Conservation (phyloP, 768 basidiomycete species). For the Suillus sp. region DNA sequence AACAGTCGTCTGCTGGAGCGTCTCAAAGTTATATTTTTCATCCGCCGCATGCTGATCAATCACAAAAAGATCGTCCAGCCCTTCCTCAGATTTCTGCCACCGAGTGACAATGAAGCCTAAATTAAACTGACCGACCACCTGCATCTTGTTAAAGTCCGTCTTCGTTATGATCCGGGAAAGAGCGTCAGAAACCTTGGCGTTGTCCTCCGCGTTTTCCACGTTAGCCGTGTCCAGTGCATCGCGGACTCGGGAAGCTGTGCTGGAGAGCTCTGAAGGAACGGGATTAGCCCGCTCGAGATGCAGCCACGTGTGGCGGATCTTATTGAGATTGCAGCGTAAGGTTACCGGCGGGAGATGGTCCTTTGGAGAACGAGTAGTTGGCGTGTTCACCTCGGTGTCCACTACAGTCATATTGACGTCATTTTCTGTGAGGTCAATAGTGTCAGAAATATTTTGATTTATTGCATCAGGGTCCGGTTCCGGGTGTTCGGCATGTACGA, state of each 20-base stretch:
- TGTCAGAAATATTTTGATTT: conserved; percentile 2
- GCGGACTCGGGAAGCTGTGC: conserved; percentile 15
- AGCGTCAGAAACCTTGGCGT: conserved; percentile 58
- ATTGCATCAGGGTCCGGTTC: background rate
- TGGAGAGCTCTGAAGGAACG: background rate
- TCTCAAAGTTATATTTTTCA: conserved; percentile 99
- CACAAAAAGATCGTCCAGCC: conserved; percentile 90
- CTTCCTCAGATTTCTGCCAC: conserved; percentile 40
- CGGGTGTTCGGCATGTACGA: background rate
- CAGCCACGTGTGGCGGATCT: background rate
- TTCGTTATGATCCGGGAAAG: conserved; percentile 88
- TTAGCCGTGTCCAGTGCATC: conserved; percentile 31
- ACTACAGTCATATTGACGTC: conserved; percentile 29
- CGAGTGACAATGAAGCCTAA: conserved; percentile 90
- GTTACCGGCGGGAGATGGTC: background rate
- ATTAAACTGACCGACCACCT: conserved; percentile 92
- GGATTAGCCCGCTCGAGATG: background rate
- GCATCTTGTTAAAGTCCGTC: conserved; percentile 81
- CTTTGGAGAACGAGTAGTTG: background rate
- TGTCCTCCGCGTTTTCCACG: conserved; percentile 46
- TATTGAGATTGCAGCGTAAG: background rate
- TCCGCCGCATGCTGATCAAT: conserved; percentile 97
- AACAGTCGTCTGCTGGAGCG: conserved; percentile 83
- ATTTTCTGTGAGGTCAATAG: conserved; percentile 16
- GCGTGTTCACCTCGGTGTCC: conserved; percentile 17